Percentiles rank a stretch among this genome's conserved stretches.
Conservation (phyloP, 2,329 filamentous ascomycete genomes). For the Calonectria pseudoreteaudii region DNA sequence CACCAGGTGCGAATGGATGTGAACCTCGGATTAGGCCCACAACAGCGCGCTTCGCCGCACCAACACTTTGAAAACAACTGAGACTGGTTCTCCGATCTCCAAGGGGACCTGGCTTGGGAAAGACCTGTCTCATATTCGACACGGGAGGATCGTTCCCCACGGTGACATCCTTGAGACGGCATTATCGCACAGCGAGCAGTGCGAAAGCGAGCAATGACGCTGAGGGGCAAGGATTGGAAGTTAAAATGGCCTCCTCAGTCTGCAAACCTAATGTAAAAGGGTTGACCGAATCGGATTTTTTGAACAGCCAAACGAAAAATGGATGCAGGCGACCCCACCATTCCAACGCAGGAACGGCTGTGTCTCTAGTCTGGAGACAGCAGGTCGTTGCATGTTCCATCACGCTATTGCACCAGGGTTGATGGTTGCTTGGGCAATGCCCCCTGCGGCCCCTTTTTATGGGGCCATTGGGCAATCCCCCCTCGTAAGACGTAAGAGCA, state of each 20-base stretch:
- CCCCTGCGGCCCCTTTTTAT: not conserved
- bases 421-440: conserved; percentile 3
- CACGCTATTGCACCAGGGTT: not conserved
- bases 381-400: not conserved
- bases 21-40: not conserved
- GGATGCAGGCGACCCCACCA: not conserved
- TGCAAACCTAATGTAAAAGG: not conserved
- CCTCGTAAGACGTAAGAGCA: not conserved
- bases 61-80: not conserved
- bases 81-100: not conserved
- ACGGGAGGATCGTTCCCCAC: not conserved
- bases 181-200: not conserved
- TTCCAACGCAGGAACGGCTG: not conserved
- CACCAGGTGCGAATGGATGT: not conserved
- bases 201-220: not conserved
- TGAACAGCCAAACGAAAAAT: not conserved
- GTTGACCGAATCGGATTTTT: not conserved
- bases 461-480: not conserved
- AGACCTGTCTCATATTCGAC: not conserved
- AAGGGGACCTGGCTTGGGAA: not conserved
- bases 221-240: not conserved
- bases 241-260: not conserved
- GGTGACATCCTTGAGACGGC: not conserved
- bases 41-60: not conserved
- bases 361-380: not conserved